Evolutionary conservation across 331 rosid genomes (phyloP), one percentile per base, ranked within the genome.

Genomic region (Saraca asoca): DNA sequence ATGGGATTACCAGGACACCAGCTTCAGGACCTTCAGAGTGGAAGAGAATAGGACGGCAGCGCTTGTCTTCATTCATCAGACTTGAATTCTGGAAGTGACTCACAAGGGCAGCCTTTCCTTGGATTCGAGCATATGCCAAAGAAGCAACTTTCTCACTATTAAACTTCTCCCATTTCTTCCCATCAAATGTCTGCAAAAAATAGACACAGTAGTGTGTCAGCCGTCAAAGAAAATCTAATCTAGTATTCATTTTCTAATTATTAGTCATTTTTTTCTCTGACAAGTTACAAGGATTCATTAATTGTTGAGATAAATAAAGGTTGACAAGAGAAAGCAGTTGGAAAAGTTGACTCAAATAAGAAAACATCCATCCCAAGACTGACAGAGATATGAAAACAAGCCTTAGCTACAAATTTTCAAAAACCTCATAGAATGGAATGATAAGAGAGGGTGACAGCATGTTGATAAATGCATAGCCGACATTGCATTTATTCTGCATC

Each of bases 51-150:
- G 96, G 96, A 63, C 96, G 96, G 62, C 96, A 89, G 11, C 95
- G 95, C 80, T 87, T 87, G n/a, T 89, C 96, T 79, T 89, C 95
- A 75, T 89, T 89, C 96, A 89, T 89, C 84, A 89, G 76, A 78
- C 96, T 89, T 54, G 96, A 89, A 66, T 89, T 89, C 68, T 89
- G 95, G 65, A 89, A 89, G 70, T 89, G 96, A 51, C 83, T 81
- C 49, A 89, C 89, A 55, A 89, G 95, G 33, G 96, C 96, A 41
- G 76, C 58, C 85, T 87, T 89, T 54, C 96, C 96, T 71, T 89
- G 96, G 75, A 89, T 89, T 56, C 96, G 88, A 74, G 88, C 96
- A 83, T 85, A 89, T 19, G 96, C 95, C 81, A 89, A 75, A 49
- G 87, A 83, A 50, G 96, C 96, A 78, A 89, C 95, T 75, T 89